phyloP scores from a whole-genome alignment of 352 stramenopile genomes.

The Phytopythium chamaehyphon region DNA sequence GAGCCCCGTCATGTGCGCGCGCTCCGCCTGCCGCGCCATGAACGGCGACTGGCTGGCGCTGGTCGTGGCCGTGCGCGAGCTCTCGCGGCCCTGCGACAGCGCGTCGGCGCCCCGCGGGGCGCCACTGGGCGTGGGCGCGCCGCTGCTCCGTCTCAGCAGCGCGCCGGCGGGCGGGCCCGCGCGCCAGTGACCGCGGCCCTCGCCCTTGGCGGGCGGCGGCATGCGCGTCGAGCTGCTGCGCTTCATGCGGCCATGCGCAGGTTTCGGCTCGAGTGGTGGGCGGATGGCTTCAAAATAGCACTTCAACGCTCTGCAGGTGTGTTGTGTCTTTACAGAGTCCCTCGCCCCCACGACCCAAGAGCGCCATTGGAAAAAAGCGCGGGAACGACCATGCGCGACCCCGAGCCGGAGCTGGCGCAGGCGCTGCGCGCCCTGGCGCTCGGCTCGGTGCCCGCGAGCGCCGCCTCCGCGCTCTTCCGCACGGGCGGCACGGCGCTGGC shows the following conservation, averaged over 20 bases:
- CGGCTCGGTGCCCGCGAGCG: conserved; percentile 35
- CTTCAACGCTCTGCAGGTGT: no score
- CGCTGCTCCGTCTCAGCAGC: conserved; percentile 5
- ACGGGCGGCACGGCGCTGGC: conserved; percentile 57
- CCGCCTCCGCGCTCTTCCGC: conserved; percentile 59
- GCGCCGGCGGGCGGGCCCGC: neutral
- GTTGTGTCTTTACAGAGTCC: no score
- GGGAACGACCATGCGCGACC: conserved; percentile 10
- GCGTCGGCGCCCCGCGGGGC: neutral
- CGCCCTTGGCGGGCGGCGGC: neutral
- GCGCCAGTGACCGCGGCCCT: conserved; percentile 3
- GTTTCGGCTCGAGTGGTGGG: no score
- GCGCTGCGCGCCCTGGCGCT: conserved; percentile 60
- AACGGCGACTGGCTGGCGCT: conserved; percentile 45
- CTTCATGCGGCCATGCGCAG: neutral
- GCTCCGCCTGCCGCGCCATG: conserved; percentile 72
- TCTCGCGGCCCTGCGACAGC: neutral
- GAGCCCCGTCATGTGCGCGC: conserved; percentile 61
- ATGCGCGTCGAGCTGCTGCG: conserved; percentile 1
- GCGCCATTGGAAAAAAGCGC: no score
- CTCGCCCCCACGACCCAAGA: neutral
- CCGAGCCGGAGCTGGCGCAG: conserved; percentile 59
- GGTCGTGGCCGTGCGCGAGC: conserved; percentile 6
- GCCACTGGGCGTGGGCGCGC: neutral
- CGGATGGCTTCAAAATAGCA: neutral